Base-by-base conservation (phyloP, 2,329 filamentous ascomycete species). In the Metarhizium robertsii region DNA sequence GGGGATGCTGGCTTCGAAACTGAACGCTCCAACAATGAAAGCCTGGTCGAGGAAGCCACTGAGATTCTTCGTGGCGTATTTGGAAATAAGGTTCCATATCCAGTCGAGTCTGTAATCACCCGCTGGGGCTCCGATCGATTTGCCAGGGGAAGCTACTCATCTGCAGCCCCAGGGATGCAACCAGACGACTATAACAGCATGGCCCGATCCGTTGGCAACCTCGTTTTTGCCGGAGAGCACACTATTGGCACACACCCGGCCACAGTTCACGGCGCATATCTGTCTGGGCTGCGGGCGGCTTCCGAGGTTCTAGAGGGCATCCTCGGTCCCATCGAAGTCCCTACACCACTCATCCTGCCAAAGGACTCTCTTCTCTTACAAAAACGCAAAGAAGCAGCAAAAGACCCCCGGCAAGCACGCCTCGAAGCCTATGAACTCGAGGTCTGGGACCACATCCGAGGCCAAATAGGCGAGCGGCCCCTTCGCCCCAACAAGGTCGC, bases 191-290 rank as follows among this genome's bases (percentile, higher is more conserved):
- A 99, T 71, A 90, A 97, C 67, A 76, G 84, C 36, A 96, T 99
- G 89, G 90, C 94, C 2, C 81, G 82, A 51, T 77, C 88, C 1
- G 78, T 96, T 36, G 92, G 90, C 36, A 95, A 95, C 60, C 75
- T 99, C 8, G 90, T 92, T 71, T 99, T 99, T 70, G 94, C 92
- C 16, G 94, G 94, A 50, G 94, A 99, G 71, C 94, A 96, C 58
- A 99, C 95, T 1, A 96, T 89, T 63, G 91, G 90, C 50, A 96
- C 91, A 0, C 92, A 99, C 67, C 94, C 95, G 13, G 94, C 95
- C 36, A 99, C 94, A 2, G 94, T 99, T 0, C 94, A 99, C 62
- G 94, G 94, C 6, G 95, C 94, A 8, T 99, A 97, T 66, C 76
- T 99, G 4, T 96, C 94, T 2, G 95, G 94, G 2, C 77, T 99